phyloP scores from a whole-genome alignment of 257 asterid genomes.

The Solanum ahanhuiri region DNA sequence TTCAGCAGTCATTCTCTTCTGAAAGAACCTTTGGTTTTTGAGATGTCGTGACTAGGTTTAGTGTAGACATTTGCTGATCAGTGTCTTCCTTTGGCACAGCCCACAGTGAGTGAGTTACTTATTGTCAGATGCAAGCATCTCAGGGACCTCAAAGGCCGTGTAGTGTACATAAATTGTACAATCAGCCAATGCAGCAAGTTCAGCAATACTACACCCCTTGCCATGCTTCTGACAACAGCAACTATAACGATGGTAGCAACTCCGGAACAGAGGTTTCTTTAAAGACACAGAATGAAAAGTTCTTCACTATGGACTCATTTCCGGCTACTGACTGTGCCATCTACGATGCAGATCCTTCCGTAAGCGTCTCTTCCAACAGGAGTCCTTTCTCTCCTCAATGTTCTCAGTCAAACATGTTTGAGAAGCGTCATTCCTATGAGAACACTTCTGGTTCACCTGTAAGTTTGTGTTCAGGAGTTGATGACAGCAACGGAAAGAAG shows the following conservation, averaged over 20 bases:
- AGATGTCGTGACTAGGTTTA: not conserved
- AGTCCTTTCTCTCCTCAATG: slow-evolving; percentile 76
- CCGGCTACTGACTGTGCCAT: slow-evolving; percentile 31
- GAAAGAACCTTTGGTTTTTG: not conserved
- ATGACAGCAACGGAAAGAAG: slow-evolving; percentile 50
- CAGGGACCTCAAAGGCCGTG: slow-evolving; percentile 44
- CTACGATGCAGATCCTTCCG: slow-evolving; percentile 52
- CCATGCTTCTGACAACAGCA: slow-evolving; percentile 36
- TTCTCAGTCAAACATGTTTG: slow-evolving; percentile 62
- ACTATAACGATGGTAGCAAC: slow-evolving; percentile 25
- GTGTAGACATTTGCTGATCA: not conserved
- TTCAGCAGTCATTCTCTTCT: not conserved
- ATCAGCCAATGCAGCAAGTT: slow-evolving; percentile 39
- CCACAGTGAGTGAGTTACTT: not conserved
- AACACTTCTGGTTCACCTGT: slow-evolving; percentile 58
- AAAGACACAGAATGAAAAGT: slow-evolving; percentile 38
- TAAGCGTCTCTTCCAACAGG: slow-evolving; percentile 46
- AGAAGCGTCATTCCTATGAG: slow-evolving; percentile 39
- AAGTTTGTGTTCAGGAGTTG: slow-evolving; percentile 81
- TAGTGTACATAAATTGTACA: slow-evolving; percentile 26
- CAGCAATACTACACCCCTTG: slow-evolving; percentile 31
- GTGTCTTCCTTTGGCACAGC: not conserved
- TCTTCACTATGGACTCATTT: slow-evolving; percentile 74
- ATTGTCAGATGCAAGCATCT: slow-evolving; percentile 52
- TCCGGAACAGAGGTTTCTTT: slow-evolving; percentile 41